Evolutionary conservation across 1,284 basidiomycete species (phyloP).

Genomic region (Marasmius oreades): DNA sequence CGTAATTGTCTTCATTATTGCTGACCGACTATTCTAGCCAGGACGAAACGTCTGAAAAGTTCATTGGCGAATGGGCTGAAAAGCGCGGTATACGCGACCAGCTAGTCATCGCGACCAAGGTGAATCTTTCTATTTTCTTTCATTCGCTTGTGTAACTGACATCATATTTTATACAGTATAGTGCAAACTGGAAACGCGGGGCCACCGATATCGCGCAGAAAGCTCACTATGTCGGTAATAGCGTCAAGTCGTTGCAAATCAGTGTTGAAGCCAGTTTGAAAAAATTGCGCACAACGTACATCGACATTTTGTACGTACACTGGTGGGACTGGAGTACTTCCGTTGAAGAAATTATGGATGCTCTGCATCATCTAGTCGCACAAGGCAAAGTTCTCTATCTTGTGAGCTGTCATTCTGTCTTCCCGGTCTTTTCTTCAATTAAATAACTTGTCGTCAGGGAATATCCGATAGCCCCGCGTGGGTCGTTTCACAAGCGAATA

Average conservation of each 20-base stretch:
- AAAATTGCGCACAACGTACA: not conserved
- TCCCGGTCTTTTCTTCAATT: not conserved
- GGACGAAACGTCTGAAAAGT: conserved; percentile 44
- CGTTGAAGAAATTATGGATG: not conserved
- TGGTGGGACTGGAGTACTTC: not conserved
- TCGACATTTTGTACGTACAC: not conserved
- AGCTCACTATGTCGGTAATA: not conserved
- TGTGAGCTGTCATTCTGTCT: not conserved
- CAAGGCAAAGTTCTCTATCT: not conserved
- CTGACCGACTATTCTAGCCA: conserved; percentile 30
- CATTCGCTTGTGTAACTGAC: not conserved
- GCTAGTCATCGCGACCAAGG: conserved; percentile 53
- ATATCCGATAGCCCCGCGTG: conserved; percentile 13
- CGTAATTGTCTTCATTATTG: not conserved
- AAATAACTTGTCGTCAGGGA: not conserved
- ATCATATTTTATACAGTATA: conserved; percentile 23
- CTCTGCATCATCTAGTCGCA: not conserved
- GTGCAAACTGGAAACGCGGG: conserved; percentile 25
- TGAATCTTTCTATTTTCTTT: conserved; percentile 9
- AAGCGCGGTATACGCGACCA: conserved; percentile 48
- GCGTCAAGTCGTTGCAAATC: not conserved
- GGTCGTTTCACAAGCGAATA: conserved; percentile 29
- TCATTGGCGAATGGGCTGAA: conserved; percentile 58
- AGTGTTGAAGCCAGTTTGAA: not conserved
- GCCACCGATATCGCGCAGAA: conserved; percentile 17